Base-by-base conservation (phyloP, 1,284 basidiomycete genomes). In the Wolfiporia cocos region DNA sequence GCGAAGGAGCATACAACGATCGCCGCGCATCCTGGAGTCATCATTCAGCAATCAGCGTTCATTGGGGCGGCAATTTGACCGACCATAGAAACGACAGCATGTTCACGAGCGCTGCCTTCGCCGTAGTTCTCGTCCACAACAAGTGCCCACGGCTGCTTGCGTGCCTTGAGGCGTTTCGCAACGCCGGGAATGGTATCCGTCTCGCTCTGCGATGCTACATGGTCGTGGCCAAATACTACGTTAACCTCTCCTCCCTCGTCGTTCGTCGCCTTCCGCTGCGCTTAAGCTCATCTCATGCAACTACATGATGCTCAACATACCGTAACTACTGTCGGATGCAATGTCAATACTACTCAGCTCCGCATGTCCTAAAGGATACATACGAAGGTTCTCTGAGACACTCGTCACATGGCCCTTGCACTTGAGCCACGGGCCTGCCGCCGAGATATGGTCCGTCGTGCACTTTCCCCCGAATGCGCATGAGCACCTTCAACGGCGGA, bases 71-170 rank as follows among this genome's bases (percentile, higher is more conserved):
- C n/a, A n/a, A n/a, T n/a, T n/a, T n/a, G n/a, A n/a, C 71, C 56
- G 64, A 75, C 90, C 91, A 58, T 96, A 95, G 71, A 95, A 96
- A 12, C 96, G 80, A 37, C 93, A 24, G 96, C 96, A 64, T 99
- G 96, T 66, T 99, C 96, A 46, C 96, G 81, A n/a, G 93, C 93
- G 50, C 89, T 92, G 17, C 95, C 96, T 64, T 99, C 96, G 4
- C 96, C 96, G 61, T 99, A 96, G 61, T 94, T 94, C 10, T 94
- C 90, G 61, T 99, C 96, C 1, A 96, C 94, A 26, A 99, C 73
- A 37, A 99, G 69, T 55, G 94, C 87, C 94, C 95, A 99, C 0
- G 92, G 87, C 64, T 93, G 85, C 20, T 73, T 70, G 42, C 85
- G 74, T 18, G 79, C 72, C 63, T 90, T 92, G 62, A 94, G 82